Evolutionary conservation across 2,329 filamentous ascomycete species (phyloP).

Genomic region (Fusarium musae): DNA sequence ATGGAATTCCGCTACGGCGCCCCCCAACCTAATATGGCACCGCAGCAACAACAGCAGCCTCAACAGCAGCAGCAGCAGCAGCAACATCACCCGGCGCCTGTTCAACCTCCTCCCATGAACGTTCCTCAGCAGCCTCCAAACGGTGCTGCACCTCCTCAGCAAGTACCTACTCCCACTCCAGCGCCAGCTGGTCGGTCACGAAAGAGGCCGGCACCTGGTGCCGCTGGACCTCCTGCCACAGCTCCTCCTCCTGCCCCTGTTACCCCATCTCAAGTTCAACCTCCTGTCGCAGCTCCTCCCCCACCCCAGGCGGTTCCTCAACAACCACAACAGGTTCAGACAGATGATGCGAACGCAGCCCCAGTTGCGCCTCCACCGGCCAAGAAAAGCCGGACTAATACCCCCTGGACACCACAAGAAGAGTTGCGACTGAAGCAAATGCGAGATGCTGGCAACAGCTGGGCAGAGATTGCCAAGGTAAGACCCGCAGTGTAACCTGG

Average conservation of each 20-base stretch:
- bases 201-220: conserved; percentile 55
- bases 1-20: conserved; percentile 57
- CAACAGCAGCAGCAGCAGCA: conserved; percentile 47
- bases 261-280: conserved; percentile 48
- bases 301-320: conserved; percentile 46
- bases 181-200: conserved; percentile 53
- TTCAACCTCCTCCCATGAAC: conserved; percentile 53
- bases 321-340: conserved; percentile 44
- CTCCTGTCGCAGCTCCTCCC: conserved; percentile 46
- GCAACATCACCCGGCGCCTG: conserved; percentile 53
- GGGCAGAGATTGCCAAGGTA: conserved; percentile 99
- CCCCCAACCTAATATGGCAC: conserved; percentile 53
- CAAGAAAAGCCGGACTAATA: conserved; percentile 98
- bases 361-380: conserved; percentile 62
- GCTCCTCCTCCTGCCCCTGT: conserved; percentile 48
- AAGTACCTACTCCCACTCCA: conserved; percentile 53
- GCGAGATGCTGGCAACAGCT: conserved; percentile 91
- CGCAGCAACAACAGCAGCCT: conserved; percentile 48
- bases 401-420: conserved; percentile 95
- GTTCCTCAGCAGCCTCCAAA: conserved; percentile 55
- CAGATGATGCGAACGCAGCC: conserved; percentile 48
- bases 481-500: conserved; percentile 50
- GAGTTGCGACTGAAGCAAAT: conserved; percentile 93
- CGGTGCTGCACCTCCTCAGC: conserved; percentile 48
- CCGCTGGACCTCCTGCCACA: conserved; percentile 53